Conservation (phyloP, 225 moss, liverwort and hornwort species). For the Neckera pumila region DNA sequence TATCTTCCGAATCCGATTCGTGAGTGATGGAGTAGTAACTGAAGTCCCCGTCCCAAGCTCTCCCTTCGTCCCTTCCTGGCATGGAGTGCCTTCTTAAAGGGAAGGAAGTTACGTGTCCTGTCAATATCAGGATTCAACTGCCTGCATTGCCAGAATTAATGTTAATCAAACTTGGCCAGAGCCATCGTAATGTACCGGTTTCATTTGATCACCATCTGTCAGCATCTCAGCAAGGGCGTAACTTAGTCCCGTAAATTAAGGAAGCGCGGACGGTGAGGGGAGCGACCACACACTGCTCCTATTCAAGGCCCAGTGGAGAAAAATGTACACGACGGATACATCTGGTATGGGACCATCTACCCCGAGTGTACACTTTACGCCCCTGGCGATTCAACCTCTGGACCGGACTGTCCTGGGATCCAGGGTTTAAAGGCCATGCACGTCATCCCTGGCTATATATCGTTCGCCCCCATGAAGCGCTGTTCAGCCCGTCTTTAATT, state of each 20-base stretch:
- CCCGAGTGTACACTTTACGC: accelerated
- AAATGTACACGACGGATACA: accelerated
- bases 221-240: neutral
- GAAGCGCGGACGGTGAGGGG: neutral
- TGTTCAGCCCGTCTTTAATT: neutral
- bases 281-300: neutral
- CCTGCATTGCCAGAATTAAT: neutral
- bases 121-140: neutral
- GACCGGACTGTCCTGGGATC: neutral
- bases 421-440: neutral
- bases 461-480: neutral
- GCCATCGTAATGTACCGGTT: neutral
- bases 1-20: neutral
- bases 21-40: neutral
- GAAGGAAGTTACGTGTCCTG: neutral
- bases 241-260: constrained; percentile 14
- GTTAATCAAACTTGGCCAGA: neutral
- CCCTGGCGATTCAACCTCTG: neutral
- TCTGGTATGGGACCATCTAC: neutral
- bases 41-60: neutral
- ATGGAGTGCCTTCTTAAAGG: neutral
- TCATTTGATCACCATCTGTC: neutral
- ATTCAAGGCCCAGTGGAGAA: no score
- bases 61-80: no score
- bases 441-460: neutral